A percentile compares a stretch with the other conserved stretches of the same genome.
Conservation (phyloP, 768 basidiomycete genomes). For the Cystofilobasidium ferigula region DNA sequence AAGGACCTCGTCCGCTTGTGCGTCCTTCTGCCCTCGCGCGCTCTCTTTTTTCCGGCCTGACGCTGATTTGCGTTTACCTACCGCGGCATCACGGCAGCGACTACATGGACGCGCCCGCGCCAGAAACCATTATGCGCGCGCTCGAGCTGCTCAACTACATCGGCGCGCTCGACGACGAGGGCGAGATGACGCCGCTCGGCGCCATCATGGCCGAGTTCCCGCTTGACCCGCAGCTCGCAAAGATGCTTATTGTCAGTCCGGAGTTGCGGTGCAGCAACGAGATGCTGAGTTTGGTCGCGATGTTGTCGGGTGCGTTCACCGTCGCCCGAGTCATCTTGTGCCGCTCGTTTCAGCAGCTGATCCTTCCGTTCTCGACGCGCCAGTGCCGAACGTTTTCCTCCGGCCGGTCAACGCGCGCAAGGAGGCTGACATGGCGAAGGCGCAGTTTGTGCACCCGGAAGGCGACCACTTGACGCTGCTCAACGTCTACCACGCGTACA, state of each 20-base stretch:
- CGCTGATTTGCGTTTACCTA: slow-evolving; percentile 55
- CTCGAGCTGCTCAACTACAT: slow-evolving; percentile 86
- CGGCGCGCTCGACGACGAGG: slow-evolving; percentile 85
- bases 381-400: slow-evolving; percentile 88
- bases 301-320: slow-evolving; percentile 69
- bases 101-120: slow-evolving; percentile 68
- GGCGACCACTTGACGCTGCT: slow-evolving; percentile 92
- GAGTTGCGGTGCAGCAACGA: slow-evolving; percentile 96
- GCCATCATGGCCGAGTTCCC: slow-evolving; percentile 96
- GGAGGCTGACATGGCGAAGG: slow-evolving; percentile 88
- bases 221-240: slow-evolving; percentile 93
- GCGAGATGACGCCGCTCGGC: slow-evolving; percentile 75
- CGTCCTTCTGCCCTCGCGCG: slow-evolving; percentile 56
- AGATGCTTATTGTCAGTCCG: slow-evolving; percentile 85
- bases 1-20: slow-evolving; percentile 77
- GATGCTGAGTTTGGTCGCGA: slow-evolving; percentile 84
- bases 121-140: slow-evolving; percentile 93
- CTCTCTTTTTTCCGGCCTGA: slow-evolving; percentile 76
- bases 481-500: slow-evolving; percentile 90
- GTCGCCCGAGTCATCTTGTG: not conserved
- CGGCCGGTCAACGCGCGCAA: slow-evolving; percentile 76
- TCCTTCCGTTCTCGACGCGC: not conserved
- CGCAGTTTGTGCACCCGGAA: slow-evolving; percentile 73
- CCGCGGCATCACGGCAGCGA: slow-evolving; percentile 27
- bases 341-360: not conserved